Evolutionary conservation across 164 flowering plant genomes (phyloP), one percentile per base, ranked within the genome.

Genomic region (Tinospora cordifolia): DNA sequence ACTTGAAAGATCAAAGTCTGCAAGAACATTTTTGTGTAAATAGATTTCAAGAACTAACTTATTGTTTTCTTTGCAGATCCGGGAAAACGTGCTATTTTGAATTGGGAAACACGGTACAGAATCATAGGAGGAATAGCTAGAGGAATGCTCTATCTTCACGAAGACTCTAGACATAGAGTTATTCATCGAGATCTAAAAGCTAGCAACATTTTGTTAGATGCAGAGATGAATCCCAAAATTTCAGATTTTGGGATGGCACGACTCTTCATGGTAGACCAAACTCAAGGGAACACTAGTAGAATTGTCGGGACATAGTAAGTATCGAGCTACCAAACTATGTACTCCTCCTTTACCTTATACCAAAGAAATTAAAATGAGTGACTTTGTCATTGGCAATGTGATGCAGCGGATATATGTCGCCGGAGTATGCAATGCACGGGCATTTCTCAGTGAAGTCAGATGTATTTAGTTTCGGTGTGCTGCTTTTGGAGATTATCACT

Each of bases 331-430:
- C 3, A 17, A 51, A 15, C 19, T 8, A 11, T 60, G 1, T 60
- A 22, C 24, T 54, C 17, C 24, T 54, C 17, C 19, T 51, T 3
- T 54, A n/a, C 59, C 19, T 54, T 19, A 14, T 17, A 54, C 24
- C 59, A 17, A 54, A 2, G 59, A 21, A 54, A 8, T 46, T 17
- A 10, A 46, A 17, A 46, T 47, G 14, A 47, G 14, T 13, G 58
- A 49, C 5, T 14, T 14, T 49, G 17, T n/a, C 14, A 12, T 66
- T 51, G 41, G 8, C 24, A 4, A 22, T 25, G 57, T 24, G 36
- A 19, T 80, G 75, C 67, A 82, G 86, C 66, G 84, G 87, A 19
- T 84, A 87, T 36, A 87, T 87, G 86, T 66, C 90, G 41, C 90
- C 90, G 2, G 88, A 85, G 71, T 87, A 87, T 68, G 76, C 74